These are phyloP conservation scores for Boletus rubroflammeus DNA, from an alignment of 768 basidiomycete genomes.

Conservation along the genomic window DNA sequence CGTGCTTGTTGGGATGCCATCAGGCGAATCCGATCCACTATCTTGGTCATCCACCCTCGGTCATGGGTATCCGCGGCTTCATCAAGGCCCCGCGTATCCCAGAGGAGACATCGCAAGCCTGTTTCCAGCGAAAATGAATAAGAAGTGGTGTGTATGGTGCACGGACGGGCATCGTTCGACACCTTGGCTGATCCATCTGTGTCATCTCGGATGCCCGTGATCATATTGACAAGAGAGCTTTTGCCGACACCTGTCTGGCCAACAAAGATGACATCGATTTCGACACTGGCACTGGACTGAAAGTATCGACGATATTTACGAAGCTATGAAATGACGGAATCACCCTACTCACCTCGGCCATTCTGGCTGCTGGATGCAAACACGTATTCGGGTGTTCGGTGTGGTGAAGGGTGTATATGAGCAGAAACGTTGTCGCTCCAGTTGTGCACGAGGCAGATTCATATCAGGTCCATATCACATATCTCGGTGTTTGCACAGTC, in stretches of 20 bases:
- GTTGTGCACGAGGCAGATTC: conserved; percentile 23
- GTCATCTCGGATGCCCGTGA: conserved; percentile 11
- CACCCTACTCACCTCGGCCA: conserved; percentile 19
- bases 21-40: conserved; percentile 11
- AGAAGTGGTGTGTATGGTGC: conserved; percentile 9
- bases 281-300: conserved; percentile 3
- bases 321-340: neutral
- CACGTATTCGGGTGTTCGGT: neutral
- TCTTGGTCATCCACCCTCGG: conserved; percentile 6
- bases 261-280: conserved; percentile 20
- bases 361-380: neutral
- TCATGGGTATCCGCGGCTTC: conserved; percentile 14
- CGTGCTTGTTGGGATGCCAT: conserved; percentile 11
- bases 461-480: conserved; percentile 14
- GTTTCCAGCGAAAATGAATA: conserved; percentile 5
- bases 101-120: conserved; percentile 14
- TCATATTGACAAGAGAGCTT: conserved; percentile 26
- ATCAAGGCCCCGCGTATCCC: conserved; percentile 27
- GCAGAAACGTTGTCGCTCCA: neutral
- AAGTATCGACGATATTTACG: conserved; percentile 1
- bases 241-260: conserved; percentile 27
- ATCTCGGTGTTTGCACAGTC: neutral
- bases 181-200: conserved; percentile 9
- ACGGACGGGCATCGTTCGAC: conserved; percentile 17
- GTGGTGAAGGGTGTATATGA: conserved; percentile 5